Conservation (phyloP, 2,329 filamentous ascomycete genomes). For the Teratosphaeria destructans region DNA sequence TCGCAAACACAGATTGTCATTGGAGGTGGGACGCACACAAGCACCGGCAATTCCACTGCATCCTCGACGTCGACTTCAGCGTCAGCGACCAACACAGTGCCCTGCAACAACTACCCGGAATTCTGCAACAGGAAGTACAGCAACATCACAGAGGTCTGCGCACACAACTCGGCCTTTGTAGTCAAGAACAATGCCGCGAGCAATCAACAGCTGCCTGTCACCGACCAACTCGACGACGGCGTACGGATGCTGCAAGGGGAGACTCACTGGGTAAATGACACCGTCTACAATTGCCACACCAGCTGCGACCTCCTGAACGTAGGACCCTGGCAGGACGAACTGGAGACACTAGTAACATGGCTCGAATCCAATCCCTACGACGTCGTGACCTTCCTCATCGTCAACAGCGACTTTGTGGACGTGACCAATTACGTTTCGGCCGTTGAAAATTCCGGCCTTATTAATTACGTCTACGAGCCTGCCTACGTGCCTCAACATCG, state of each 20-base stretch:
- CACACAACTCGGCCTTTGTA: slow-evolving; percentile 75
- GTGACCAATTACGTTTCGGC: slow-evolving; percentile 54
- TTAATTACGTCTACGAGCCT: slow-evolving; percentile 63
- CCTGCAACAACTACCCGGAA: slow-evolving; percentile 65
- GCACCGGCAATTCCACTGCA: slow-evolving; percentile 11
- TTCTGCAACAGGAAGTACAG: slow-evolving; percentile 67
- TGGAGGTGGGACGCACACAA: slow-evolving; percentile 2
- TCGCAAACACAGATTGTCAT: slow-evolving; percentile 16
- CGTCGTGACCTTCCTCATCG: slow-evolving; percentile 76
- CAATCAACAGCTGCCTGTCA: slow-evolving; percentile 62
- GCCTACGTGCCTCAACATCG: slow-evolving; percentile 59
- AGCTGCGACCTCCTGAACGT: slow-evolving; percentile 72
- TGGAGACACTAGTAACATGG: slow-evolving; percentile 61
- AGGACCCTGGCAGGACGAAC: slow-evolving; percentile 65
- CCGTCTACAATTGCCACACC: slow-evolving; percentile 73
- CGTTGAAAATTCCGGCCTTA: slow-evolving; percentile 62
- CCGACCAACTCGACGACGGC: slow-evolving; percentile 66
- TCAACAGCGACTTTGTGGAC: slow-evolving; percentile 67
- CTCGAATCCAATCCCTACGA: slow-evolving; percentile 70
- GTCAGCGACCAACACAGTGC: slow-evolving; percentile 56
- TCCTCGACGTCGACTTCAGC: slow-evolving; percentile 20
- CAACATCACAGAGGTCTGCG: slow-evolving; percentile 68
- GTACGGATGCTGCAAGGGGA: slow-evolving; percentile 54
- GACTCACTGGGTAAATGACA: slow-evolving; percentile 45
- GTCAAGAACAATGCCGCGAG: slow-evolving; percentile 59